phyloP scores from a whole-genome alignment of 768 basidiomycete species.

The Mycena vitilis region DNA sequence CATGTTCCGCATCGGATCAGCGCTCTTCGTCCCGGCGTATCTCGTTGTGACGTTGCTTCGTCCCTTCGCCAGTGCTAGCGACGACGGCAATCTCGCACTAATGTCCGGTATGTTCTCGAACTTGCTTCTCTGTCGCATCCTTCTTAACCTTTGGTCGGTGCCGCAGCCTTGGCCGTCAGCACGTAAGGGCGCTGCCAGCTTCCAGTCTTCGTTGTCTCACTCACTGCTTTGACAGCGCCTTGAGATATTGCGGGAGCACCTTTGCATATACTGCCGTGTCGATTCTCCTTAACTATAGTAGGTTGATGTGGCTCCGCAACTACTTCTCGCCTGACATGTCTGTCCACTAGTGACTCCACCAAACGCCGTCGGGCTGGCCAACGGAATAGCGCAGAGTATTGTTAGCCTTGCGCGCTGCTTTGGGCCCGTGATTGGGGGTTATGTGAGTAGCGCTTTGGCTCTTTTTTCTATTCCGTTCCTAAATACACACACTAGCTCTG shows the following conservation, averaged over 20 bases:
- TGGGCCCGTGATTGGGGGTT: constrained; percentile 88
- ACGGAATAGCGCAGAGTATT: constrained; percentile 95
- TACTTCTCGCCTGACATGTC: constrained; percentile 30
- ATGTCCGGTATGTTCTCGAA: constrained; percentile 75
- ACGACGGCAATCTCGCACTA: constrained; percentile 80
- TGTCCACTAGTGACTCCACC: constrained; percentile 84
- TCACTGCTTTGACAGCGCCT: constrained; percentile 57
- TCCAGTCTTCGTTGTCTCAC: constrained; percentile 11
- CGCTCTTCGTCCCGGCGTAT: constrained; percentile 92
- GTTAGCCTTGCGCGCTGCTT: constrained; percentile 93
- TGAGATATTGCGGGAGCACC: constrained; percentile 88
- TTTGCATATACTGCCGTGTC: constrained; percentile 93
- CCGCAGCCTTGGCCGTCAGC: constrained; percentile 26
- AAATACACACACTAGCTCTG: constrained; percentile 63
- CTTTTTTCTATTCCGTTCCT: constrained; percentile 17
- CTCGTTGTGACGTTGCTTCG: constrained; percentile 82
- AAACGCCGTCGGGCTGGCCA: constrained; percentile 88
- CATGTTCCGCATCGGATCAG: constrained; percentile 90
- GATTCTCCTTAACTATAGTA: constrained; percentile 89
- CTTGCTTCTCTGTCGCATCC: neutral
- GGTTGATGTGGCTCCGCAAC: constrained; percentile 35
- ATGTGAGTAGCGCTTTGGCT: constrained; percentile 59
- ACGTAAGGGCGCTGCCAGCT: constrained; percentile 18
- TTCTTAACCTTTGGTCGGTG: constrained; percentile 15
- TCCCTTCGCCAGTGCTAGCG: constrained; percentile 73